phyloP scores from a whole-genome alignment of 306 rosid genomes.

The Amphicarpaea edgeworthii region DNA sequence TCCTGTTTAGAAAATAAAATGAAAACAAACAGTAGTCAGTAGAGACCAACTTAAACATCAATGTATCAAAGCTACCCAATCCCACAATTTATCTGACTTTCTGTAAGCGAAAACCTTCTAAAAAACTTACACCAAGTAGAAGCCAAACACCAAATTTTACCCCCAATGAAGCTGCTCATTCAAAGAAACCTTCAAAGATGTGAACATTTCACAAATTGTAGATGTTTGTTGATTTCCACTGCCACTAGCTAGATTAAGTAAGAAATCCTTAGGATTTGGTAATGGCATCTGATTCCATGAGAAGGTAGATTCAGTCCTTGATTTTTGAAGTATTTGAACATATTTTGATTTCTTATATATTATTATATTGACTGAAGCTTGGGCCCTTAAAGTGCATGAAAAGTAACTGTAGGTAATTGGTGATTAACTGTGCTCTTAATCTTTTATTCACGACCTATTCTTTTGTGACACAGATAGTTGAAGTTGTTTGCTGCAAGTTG shows the following conservation, averaged over 20 bases:
- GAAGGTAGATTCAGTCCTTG: neutral
- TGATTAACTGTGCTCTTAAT: constrained; percentile 35
- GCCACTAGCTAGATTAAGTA: constrained; percentile 22
- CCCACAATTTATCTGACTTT: neutral
- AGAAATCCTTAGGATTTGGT: constrained; percentile 32
- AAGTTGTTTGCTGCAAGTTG: constrained; percentile 99
- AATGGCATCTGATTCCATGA: constrained; percentile 29
- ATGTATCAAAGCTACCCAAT: constrained; percentile 15
- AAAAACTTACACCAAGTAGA: constrained; percentile 24
- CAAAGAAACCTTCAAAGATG: constrained; percentile 1
- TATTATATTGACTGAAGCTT: neutral
- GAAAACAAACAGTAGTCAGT: neutral
- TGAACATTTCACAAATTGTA: constrained; percentile 7
- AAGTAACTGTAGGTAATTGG: constrained; percentile 21
- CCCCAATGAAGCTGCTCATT: constrained; percentile 13
- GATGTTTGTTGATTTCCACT: constrained; percentile 37
- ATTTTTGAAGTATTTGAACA: constrained; percentile 31
- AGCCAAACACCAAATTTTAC: neutral
- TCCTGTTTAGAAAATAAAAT: neutral
- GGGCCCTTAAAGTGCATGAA: constrained; percentile 21
- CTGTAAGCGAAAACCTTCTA: neutral
- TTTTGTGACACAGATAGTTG: constrained; percentile 74
- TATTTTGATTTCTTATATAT: constrained; percentile 20
- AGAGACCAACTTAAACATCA: neutral
- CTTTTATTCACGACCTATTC: constrained; percentile 40